Evolutionary conservation across 1,284 basidiomycete genomes (phyloP), one percentile per base, ranked within the genome.

Genomic region (Ustilago tritici): DNA sequence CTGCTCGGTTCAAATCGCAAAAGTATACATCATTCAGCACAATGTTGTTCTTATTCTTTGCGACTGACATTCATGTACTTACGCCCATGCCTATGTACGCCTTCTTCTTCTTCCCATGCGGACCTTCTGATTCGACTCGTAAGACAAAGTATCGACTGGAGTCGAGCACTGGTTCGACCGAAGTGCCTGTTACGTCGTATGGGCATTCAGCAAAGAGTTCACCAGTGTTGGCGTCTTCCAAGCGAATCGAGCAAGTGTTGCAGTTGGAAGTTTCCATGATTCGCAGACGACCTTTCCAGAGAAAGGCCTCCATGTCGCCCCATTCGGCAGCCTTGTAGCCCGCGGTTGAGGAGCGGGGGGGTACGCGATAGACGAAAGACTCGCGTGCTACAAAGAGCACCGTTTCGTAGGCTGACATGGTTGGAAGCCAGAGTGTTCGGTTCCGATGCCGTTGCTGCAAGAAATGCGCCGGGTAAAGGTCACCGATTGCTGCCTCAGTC

Each of bases 131-230:
- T 87, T 87, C 95, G 2, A 98, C 92, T 60, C 94, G 90, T 35
- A 98, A 89, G 7, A 98, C 95, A 86, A 98, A 98, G 87, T 98
- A 99, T 55, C 96, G 91, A 10, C 94, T 95, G 0, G 94, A 96
- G 87, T 99, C 96, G 32, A 99, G 89, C 7, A 98, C 95, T 8
- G 95, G 93, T 83, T 99, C 97, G 19, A 98, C 94, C 34, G 91
- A 92, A 7, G 93, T 83, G 53, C 92, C 92, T 38, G 90, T 88
- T 11, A 92, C 89, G 82, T 93, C 92, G 85, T 98, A 99, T n/a
- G 92, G 91, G 11, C 93, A 91, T 78, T 92, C 92, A 34, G 96
- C 97, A 87, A 99, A 99, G 55, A 95, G 92, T 46, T 88, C 87
- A n/a, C 87, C 87, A 77, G 76, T 28, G 11, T 72, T 68, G 34